Evolutionary conservation across 176 grass and related monocot genomes (phyloP).

Genomic region (Hyparrhenia diplandra): DNA sequence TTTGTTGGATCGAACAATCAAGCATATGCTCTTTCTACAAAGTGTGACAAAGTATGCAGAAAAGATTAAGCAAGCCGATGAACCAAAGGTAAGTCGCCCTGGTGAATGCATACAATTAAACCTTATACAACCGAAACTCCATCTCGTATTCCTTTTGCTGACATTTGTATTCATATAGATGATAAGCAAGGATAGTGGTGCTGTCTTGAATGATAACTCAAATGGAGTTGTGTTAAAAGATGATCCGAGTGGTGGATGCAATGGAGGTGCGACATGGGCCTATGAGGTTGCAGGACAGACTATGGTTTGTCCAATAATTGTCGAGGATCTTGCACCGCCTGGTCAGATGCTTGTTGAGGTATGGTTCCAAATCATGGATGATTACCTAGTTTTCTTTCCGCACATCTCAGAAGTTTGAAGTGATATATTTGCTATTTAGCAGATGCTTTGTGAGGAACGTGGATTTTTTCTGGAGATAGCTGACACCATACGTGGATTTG

Average conservation of each 20-base stretch:
- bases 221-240: slow-evolving; percentile 91
- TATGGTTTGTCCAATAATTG: slow-evolving; percentile 95
- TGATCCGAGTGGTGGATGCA: slow-evolving; percentile 54
- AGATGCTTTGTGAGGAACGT: slow-evolving; percentile 95
- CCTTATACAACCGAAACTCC: neutral
- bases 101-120: slow-evolving; percentile 8
- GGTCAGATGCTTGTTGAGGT: slow-evolving; percentile 99
- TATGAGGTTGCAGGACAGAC: slow-evolving; percentile 95
- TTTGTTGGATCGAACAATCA: slow-evolving; percentile 98
- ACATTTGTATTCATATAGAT: slow-evolving; percentile 56
- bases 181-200: slow-evolving; percentile 75
- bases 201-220: slow-evolving; percentile 84
- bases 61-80: slow-evolving; percentile 87
- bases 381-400: neutral
- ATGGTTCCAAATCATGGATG: slow-evolving; percentile 19
- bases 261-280: slow-evolving; percentile 80
- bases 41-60: slow-evolving; percentile 96
- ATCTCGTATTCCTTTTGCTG: neutral
- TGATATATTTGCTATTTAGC: slow-evolving; percentile 1
- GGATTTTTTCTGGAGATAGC: slow-evolving; percentile 99
- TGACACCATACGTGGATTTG: slow-evolving; percentile 84
- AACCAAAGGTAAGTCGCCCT: slow-evolving; percentile 63
- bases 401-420: slow-evolving; percentile 11
- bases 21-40: slow-evolving; percentile 99
- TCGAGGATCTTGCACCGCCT: slow-evolving; percentile 83